These are phyloP conservation scores for Acacia acuminata DNA, from an alignment of 306 rosid genomes.

Conservation along the genomic window DNA sequence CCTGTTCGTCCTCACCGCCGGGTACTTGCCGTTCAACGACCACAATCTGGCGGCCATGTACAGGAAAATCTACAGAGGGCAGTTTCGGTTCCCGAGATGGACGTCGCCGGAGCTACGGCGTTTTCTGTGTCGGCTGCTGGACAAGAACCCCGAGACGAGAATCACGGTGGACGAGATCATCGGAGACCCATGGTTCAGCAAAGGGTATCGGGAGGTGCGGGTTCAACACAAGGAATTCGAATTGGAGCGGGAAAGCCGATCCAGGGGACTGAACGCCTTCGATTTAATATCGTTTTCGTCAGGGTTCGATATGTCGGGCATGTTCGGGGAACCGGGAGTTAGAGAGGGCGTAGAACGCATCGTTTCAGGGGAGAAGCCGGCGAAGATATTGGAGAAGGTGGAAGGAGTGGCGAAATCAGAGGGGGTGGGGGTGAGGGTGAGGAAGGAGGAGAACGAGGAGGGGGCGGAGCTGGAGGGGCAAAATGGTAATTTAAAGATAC, in stretches of 20 bases:
- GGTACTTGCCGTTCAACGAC: constrained; percentile 68
- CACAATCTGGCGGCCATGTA: constrained; percentile 55
- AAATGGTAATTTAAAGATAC: constrained; percentile 37
- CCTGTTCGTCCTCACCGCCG: constrained; percentile 56
- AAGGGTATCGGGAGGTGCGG: constrained; percentile 40
- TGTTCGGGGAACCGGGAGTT: constrained; percentile 36
- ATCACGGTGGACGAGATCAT: constrained; percentile 57
- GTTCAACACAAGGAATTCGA: constrained; percentile 25
- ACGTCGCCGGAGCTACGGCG: constrained; percentile 45
- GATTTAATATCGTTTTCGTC: constrained; percentile 61
- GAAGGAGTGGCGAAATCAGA: constrained; percentile 41
- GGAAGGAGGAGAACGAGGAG: constrained; percentile 37
- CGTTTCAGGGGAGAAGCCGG: constrained; percentile 47
- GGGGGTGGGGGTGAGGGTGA: constrained; percentile 38
- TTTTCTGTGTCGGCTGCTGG: constrained; percentile 52
- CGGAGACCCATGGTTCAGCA: constrained; percentile 59
- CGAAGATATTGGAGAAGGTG: constrained; percentile 34
- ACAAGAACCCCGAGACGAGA: constrained; percentile 56
- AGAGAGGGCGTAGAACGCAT: constrained; percentile 49
- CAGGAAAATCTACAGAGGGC: constrained; percentile 62
- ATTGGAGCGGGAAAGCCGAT: neutral
- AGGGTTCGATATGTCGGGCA: constrained; percentile 59
- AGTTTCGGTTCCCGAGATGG: constrained; percentile 65
- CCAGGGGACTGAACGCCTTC: constrained; percentile 56
- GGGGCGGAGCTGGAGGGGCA: constrained; percentile 49